phyloP scores from a whole-genome alignment of 768 basidiomycete species.

The Clavaria fumosa region DNA sequence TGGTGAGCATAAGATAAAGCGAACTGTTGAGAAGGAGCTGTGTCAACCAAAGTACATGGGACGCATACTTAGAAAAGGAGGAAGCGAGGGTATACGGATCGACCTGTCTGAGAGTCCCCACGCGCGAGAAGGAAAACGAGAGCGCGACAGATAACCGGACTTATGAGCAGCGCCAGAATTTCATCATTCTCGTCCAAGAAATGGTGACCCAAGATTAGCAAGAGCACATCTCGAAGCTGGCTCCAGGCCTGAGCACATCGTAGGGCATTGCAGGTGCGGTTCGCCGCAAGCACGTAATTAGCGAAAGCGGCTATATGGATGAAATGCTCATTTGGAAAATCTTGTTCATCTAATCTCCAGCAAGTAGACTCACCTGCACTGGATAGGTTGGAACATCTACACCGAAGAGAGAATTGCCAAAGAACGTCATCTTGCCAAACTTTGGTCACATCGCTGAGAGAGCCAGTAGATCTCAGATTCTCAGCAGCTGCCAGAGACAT shows the following conservation, averaged over 20 bases:
- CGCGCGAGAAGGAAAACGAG: constrained; percentile 26
- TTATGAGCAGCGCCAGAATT: constrained; percentile 33
- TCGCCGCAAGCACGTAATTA: constrained; percentile 22
- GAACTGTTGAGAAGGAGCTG: constrained; percentile 10
- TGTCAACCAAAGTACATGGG: background rate
- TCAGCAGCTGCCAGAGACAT: constrained; percentile 19
- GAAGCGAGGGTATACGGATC: too few relatives aligned
- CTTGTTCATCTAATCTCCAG: background rate
- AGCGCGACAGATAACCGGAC: constrained; percentile 35
- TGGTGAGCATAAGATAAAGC: constrained; percentile 25
- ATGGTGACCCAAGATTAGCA: constrained; percentile 32
- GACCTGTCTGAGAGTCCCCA: constrained; percentile 15
- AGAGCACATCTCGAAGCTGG: constrained; percentile 32
- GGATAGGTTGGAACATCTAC: constrained; percentile 19
- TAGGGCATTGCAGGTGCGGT: constrained; percentile 20
- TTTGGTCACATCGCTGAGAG: constrained; percentile 7
- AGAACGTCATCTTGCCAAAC: constrained; percentile 20
- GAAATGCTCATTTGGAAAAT: too few relatives aligned
- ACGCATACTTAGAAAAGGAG: too few relatives aligned
- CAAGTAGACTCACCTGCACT: constrained; percentile 25
- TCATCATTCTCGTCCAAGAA: constrained; percentile 33
- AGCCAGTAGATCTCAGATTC: constrained; percentile 6
- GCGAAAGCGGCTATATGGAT: constrained; percentile 37
- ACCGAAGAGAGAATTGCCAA: constrained; percentile 22
- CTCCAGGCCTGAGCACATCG: constrained; percentile 37